These are phyloP conservation scores for Triangularia setosa DNA, from an alignment of 2,329 filamentous ascomycete species.

Conservation along the genomic window DNA sequence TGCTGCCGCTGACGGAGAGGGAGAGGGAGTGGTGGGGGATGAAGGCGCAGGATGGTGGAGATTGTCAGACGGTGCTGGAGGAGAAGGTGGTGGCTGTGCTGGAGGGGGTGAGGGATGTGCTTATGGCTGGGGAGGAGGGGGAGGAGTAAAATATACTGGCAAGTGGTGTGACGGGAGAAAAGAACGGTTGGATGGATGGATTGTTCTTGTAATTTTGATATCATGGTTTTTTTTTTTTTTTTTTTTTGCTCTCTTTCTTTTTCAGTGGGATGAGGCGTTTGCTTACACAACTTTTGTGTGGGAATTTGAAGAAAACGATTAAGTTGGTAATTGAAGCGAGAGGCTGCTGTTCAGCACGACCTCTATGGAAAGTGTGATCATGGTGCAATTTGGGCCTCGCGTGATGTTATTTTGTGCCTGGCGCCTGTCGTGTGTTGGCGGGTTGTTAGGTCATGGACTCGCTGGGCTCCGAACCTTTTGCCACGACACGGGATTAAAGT, in stretches of 20 bases:
- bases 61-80: conserved; percentile 64
- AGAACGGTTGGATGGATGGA: neutral
- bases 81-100: conserved; percentile 70
- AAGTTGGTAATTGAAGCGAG: too few relatives aligned
- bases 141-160: conserved; percentile 12
- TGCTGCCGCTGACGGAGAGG: conserved; percentile 68
- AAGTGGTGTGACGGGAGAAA: neutral
- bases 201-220: neutral
- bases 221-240: neutral
- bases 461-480: too few relatives aligned
- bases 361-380: too few relatives aligned
- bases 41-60: conserved; percentile 37
- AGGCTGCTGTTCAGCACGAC: too few relatives aligned
- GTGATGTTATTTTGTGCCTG: too few relatives aligned
- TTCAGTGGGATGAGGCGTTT: neutral
- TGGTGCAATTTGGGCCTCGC: too few relatives aligned
- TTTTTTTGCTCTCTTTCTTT: neutral
- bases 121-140: conserved; percentile 50
- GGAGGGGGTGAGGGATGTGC: conserved; percentile 53
- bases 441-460: too few relatives aligned
- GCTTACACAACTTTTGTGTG: neutral
- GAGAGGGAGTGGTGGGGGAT: conserved; percentile 61
- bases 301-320: neutral
- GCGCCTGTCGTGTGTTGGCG: too few relatives aligned
- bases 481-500: too few relatives aligned